Percentiles rank a stretch among this genome's conserved stretches.
phyloP scores from a whole-genome alignment of 2,329 filamentous ascomycete genomes.

The Pseudofabraea citricarpa region DNA sequence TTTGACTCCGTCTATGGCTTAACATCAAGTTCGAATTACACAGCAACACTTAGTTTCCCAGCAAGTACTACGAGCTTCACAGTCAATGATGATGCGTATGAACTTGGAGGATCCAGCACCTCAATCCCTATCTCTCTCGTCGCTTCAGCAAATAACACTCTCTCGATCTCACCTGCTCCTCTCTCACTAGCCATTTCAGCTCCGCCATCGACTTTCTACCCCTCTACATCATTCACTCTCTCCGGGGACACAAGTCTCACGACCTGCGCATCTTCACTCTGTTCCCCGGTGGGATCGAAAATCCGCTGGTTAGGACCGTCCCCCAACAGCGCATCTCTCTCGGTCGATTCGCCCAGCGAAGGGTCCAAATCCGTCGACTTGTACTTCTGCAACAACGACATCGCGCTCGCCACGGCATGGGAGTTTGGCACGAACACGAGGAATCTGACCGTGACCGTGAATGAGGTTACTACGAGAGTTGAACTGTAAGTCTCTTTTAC shows the following conservation, averaged over 20 bases:
- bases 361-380: constrained; percentile 13
- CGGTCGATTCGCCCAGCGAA: constrained; percentile 6
- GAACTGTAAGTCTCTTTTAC: constrained; percentile 8
- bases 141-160: constrained; percentile 15
- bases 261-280: constrained; percentile 14
- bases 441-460: constrained; percentile 21
- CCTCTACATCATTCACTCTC: constrained; percentile 50
- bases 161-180: constrained; percentile 10
- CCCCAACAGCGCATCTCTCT: constrained; percentile 9
- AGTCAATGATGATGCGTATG: constrained; percentile 9
- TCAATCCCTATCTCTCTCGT: constrained; percentile 9
- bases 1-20: constrained; percentile 11
- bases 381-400: constrained; percentile 22
- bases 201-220: constrained; percentile 31
- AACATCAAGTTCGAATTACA: constrained; percentile 17
- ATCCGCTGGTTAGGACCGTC: constrained; percentile 12
- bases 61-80: constrained; percentile 6
- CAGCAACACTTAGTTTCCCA: constrained; percentile 10
- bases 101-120: constrained; percentile 5
- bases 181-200: constrained; percentile 9
- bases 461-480: constrained; percentile 15
- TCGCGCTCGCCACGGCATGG: constrained; percentile 18
- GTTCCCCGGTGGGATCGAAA: constrained; percentile 18
- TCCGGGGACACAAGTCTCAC: constrained; percentile 30
- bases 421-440: constrained; percentile 18